These are phyloP conservation scores for Ceratobasidium sp. DNA, from an alignment of 1,284 basidiomycete species.

Conservation along the genomic window DNA sequence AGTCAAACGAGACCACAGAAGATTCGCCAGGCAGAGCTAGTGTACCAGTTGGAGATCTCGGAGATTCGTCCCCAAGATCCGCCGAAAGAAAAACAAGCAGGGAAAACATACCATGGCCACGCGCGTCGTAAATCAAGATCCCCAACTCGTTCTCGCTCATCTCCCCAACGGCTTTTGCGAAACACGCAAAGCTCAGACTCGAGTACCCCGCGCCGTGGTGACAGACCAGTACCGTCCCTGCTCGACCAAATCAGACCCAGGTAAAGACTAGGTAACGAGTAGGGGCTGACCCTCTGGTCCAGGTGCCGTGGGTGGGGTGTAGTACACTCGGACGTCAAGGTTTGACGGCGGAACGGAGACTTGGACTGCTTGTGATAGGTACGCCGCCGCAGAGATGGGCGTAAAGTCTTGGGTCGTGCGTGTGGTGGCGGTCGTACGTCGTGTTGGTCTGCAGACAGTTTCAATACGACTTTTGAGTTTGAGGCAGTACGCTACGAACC, in stretches of 20 bases:
- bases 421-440: constrained; percentile 25
- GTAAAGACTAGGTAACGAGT: background rate
- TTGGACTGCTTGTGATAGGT: constrained; percentile 82
- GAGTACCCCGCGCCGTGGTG: constrained; percentile 97
- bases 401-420: constrained; percentile 64
- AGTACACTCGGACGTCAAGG: constrained; percentile 81
- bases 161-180: constrained; percentile 81
- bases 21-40: too few relatives aligned
- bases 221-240: constrained; percentile 83
- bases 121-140: constrained; percentile 84
- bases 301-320: constrained; percentile 63
- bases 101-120: constrained; percentile 82
- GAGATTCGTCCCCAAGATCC: background rate
- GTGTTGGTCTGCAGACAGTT: constrained; percentile 30
- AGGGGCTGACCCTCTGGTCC: constrained; percentile 54
- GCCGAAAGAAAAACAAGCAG: background rate
- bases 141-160: constrained; percentile 81
- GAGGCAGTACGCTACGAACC: background rate
- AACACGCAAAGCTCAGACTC: constrained; percentile 88
- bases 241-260: constrained; percentile 52
- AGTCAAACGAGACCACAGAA: background rate
- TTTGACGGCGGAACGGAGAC: constrained; percentile 72
- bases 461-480: constrained; percentile 6
- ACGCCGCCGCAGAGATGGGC: constrained; percentile 80
- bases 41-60: too few relatives aligned